Conservation (phyloP, 192 early-diverging fungal species). For the Nowakowskiella sp. region DNA sequence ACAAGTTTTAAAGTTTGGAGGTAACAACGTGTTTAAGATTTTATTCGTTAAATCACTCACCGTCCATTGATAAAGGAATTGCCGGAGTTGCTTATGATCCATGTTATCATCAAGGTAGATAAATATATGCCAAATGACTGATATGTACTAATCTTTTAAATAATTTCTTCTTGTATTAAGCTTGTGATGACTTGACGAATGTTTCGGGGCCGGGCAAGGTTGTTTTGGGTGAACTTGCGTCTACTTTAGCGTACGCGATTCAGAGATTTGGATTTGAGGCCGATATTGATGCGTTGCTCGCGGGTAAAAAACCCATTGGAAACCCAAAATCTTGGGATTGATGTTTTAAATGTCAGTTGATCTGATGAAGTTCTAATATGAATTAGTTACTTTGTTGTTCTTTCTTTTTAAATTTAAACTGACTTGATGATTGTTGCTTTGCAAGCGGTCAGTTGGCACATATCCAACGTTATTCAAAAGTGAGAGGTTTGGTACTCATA, state of each 20-base stretch:
- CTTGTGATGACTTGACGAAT: neutral
- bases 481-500: no score
- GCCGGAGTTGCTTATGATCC: constrained; percentile 29
- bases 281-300: neutral
- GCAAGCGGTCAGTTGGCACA: no score
- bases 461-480: no score
- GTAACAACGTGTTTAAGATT: neutral
- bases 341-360: no score
- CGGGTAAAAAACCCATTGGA: neutral
- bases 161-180: no score
- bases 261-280: neutral
- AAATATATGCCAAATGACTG: no score
- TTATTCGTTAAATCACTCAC: neutral
- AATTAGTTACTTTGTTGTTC: no score
- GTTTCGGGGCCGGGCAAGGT: neutral
- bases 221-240: neutral
- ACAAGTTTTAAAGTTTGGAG: constrained; percentile 20
- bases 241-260: neutral
- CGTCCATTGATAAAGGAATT: constrained; percentile 6
- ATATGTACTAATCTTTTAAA: no score
- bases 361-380: no score
- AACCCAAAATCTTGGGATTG: no score
- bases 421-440: no score
- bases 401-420: no score
- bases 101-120: constrained; percentile 27